Evolutionary conservation across 2,329 filamentous ascomycete genomes (phyloP).

Genomic region (Fusarium keratoplasticum): DNA sequence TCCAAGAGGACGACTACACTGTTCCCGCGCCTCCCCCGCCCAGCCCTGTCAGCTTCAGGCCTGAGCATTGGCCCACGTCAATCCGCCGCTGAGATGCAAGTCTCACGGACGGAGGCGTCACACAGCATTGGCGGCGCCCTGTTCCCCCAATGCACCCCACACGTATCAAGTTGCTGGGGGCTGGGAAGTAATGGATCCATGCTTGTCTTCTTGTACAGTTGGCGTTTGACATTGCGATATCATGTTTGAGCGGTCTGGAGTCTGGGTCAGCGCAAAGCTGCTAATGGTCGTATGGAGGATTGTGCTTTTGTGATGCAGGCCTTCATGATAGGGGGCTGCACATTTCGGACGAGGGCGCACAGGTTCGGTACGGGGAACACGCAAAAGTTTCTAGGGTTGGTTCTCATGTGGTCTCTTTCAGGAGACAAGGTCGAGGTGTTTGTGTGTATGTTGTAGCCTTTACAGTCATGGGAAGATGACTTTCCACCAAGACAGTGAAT

Average conservation of each 20-base stretch:
- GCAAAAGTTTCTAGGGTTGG: conserved; percentile 28
- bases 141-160: conserved; percentile 12
- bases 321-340: conserved; percentile 9
- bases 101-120: conserved; percentile 14
- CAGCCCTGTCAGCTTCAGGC: conserved; percentile 71
- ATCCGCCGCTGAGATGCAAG: conserved; percentile 42
- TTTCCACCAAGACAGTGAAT: conserved; percentile 11
- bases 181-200: conserved; percentile 1
- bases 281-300: conserved; percentile 28
- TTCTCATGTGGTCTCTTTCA: conserved; percentile 8
- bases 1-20: conserved; percentile 69
- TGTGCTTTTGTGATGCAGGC: conserved; percentile 20
- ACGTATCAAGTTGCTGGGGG: conserved; percentile 2
- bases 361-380: conserved; percentile 21
- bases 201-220: conserved; percentile 17
- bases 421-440: conserved; percentile 8
- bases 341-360: conserved; percentile 33
- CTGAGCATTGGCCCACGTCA: conserved; percentile 64
- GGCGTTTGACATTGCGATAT: conserved; percentile 29
- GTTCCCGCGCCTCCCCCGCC: conserved; percentile 75
- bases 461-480: background rate
- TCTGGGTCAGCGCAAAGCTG: conserved; percentile 27
- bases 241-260: conserved; percentile 34
- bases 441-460: conserved; percentile 3
- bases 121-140: conserved; percentile 22